Conservation (phyloP, 1,139 yeast genomes). For the Kodamaea arcana region DNA sequence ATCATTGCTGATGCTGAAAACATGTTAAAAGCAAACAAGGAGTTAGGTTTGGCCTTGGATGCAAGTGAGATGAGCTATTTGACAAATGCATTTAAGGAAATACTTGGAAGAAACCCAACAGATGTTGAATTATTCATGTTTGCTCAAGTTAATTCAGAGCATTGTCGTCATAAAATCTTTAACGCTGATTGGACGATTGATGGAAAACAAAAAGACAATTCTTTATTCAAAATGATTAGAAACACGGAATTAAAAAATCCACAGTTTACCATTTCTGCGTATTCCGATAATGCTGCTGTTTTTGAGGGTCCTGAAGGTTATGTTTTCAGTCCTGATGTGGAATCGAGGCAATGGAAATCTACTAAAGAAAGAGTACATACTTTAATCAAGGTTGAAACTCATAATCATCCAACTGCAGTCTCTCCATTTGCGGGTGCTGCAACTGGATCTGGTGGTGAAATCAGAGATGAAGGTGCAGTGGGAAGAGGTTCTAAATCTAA, state of each 20-base stretch:
- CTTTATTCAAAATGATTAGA: conserved; percentile 92
- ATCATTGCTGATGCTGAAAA: conserved; percentile 57
- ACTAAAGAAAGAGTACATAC: conserved; percentile 79
- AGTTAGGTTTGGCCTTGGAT: conserved; percentile 88
- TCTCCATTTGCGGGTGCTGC: conserved; percentile 99
- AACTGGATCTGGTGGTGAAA: conserved; percentile 99
- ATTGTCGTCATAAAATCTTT: conserved; percentile 98
- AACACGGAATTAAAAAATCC: conserved; percentile 85
- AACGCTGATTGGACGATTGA: conserved; percentile 99
- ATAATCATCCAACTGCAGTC: conserved; percentile 98
- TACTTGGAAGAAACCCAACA: conserved; percentile 87
- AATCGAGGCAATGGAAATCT: conserved; percentile 69
- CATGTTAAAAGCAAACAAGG: conserved; percentile 71
- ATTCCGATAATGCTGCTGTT: conserved; percentile 98
- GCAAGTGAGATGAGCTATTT: conserved; percentile 89
- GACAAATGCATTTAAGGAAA: conserved; percentile 67
- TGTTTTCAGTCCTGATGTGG: conserved; percentile 72
- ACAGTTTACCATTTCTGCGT: conserved; percentile 84
- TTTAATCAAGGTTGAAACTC: conserved; percentile 94
- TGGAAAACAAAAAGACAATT: conserved; percentile 64
- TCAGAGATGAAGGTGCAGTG: conserved; percentile 99
- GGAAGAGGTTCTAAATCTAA: conserved; percentile 97
- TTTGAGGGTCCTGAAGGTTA: conserved; percentile 79
- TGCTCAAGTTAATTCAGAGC: conserved; percentile 99
- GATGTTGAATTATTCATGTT: conserved; percentile 98